These are phyloP conservation scores for Zasmidium citrigriseum DNA, from an alignment of 2,329 filamentous ascomycete species.

Conservation along the genomic window DNA sequence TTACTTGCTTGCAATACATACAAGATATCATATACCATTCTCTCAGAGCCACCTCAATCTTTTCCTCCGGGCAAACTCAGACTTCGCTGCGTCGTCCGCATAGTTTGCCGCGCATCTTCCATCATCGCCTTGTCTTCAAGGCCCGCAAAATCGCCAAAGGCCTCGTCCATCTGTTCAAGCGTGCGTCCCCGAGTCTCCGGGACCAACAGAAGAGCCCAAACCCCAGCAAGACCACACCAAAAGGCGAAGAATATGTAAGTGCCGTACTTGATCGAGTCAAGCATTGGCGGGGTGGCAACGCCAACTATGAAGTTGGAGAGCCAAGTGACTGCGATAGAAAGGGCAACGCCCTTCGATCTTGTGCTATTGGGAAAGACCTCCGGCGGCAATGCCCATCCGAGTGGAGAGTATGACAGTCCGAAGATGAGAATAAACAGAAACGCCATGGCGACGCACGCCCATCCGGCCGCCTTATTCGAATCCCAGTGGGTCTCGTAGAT, in stretches of 20 bases:
- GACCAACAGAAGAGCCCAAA: conserved; percentile 20
- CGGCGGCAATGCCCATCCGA: conserved; percentile 34
- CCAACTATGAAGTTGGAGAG: conserved; percentile 62
- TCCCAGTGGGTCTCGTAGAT: conserved; percentile 45
- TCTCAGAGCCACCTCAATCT: too few species aligned
- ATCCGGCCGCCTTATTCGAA: conserved; percentile 48
- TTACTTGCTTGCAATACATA: too few species aligned
- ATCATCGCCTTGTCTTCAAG: neutral
- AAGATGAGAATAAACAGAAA: conserved; percentile 41
- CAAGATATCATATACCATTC: too few species aligned
- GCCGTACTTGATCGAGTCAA: conserved; percentile 43
- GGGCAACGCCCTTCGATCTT: conserved; percentile 61
- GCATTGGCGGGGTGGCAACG: conserved; percentile 16
- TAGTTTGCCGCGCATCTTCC: too few species aligned
- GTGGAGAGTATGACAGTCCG: conserved; percentile 51
- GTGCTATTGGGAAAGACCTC: conserved; percentile 63
- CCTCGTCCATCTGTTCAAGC: conserved; percentile 30
- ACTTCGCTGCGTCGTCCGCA: too few species aligned
- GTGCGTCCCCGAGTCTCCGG: conserved; percentile 30
- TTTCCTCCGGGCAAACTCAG: too few species aligned
- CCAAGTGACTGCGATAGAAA: conserved; percentile 65
- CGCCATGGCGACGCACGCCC: conserved; percentile 14
- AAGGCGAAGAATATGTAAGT: conserved; percentile 61
- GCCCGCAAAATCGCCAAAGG: conserved; percentile 20
- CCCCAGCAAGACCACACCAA: conserved; percentile 38